Percentiles rank a stretch among this genome's conserved stretches.
phyloP scores from a whole-genome alignment of 805 yeast genomes.

The Blastobotrys chiropterorum region DNA sequence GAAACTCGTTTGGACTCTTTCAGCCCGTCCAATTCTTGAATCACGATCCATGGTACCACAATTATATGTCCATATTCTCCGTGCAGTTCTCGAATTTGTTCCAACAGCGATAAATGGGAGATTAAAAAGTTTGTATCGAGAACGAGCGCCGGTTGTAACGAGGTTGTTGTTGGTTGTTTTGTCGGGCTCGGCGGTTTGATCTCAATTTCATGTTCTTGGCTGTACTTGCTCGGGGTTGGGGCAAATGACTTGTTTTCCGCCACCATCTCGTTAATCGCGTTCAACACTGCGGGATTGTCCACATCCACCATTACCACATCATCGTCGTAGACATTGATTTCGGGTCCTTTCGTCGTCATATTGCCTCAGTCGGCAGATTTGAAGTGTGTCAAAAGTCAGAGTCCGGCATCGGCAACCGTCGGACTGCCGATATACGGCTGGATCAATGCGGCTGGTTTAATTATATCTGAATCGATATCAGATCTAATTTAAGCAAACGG shows the following conservation, averaged over 20 bases:
- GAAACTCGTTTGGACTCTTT: slow-evolving; percentile 39
- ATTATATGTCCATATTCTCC: slow-evolving; percentile 41
- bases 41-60: slow-evolving; percentile 64
- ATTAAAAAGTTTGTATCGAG: slow-evolving; percentile 81
- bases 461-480: no score
- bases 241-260: background rate
- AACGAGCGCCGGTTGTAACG: slow-evolving; percentile 40
- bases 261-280: background rate
- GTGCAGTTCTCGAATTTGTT: slow-evolving; percentile 42
- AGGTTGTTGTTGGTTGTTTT: background rate
- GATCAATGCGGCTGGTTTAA: no score
- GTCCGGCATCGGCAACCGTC: no score
- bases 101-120: slow-evolving; percentile 56
- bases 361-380: background rate
- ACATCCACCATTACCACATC: background rate
- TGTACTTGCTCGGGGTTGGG: background rate
- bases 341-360: background rate
- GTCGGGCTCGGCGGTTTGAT: background rate
- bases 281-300: background rate
- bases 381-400: background rate
- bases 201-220: background rate
- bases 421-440: no score
- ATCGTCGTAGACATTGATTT: background rate
- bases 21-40: slow-evolving; percentile 78
- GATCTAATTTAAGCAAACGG: no score